Evolutionary conservation across 108 stramenopile genomes (phyloP).

Genomic region (Skeletonema costatum): DNA sequence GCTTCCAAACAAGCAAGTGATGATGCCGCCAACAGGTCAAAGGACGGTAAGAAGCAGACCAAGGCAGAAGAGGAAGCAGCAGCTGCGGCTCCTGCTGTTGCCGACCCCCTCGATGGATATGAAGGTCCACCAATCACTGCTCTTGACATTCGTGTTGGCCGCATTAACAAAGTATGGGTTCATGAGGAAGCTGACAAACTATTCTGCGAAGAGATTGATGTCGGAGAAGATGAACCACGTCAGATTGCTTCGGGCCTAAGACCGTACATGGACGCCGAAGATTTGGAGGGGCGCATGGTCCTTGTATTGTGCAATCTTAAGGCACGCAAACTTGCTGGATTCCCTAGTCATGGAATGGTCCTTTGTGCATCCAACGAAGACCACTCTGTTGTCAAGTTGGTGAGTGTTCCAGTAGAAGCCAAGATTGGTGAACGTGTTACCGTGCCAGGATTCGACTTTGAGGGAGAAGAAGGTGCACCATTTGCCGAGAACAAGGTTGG

Average conservation of each 20-base stretch:
- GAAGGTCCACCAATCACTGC: slow-evolving; percentile 88
- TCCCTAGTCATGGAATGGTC: slow-evolving; percentile 98
- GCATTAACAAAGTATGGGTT: slow-evolving; percentile 91
- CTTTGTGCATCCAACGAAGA: slow-evolving; percentile 94
- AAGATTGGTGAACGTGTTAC: slow-evolving; percentile 92
- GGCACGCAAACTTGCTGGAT: slow-evolving; percentile 94
- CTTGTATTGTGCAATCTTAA: slow-evolving; percentile 98
- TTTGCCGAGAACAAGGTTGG: slow-evolving; percentile 91
- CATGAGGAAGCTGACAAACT: slow-evolving; percentile 97
- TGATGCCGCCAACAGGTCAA: slow-evolving; percentile 7
- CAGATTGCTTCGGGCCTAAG: slow-evolving; percentile 93
- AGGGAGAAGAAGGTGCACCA: slow-evolving; percentile 81
- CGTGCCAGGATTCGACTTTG: slow-evolving; percentile 81
- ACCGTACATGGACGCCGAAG: slow-evolving; percentile 80
- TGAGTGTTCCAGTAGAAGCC: slow-evolving; percentile 93
- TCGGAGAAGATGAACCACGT: slow-evolving; percentile 94
- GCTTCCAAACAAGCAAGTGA: slow-evolving; percentile 22
- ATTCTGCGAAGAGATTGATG: slow-evolving; percentile 98
- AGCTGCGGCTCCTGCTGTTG: slow-evolving; percentile 10
- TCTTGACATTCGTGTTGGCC: slow-evolving; percentile 92
- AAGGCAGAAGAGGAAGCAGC: slow-evolving; percentile 11
- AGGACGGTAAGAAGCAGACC: slow-evolving; percentile 10
- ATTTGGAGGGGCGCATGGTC: slow-evolving; percentile 88
- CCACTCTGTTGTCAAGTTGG: slow-evolving; percentile 87
- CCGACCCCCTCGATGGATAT: slow-evolving; percentile 74